These are phyloP conservation scores for Cyclostephanos invisitatus DNA, from an alignment of 108 stramenopile species.

Conservation along the genomic window DNA sequence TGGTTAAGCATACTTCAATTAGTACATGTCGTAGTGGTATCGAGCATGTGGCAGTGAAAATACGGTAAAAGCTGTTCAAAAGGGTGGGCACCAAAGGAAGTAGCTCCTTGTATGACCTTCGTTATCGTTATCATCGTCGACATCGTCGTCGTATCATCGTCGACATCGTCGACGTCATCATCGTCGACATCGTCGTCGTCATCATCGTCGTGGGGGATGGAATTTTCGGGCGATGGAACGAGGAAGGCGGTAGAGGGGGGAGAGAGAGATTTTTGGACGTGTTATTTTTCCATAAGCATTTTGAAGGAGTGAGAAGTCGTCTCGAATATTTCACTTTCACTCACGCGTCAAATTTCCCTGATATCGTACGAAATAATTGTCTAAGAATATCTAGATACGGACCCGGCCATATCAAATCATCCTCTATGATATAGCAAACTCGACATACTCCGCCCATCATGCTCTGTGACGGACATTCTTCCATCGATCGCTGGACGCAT, in stretches of 20 bases:
- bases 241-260: not conserved
- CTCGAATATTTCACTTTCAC: too few species aligned
- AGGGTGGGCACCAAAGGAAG: constrained; percentile 77
- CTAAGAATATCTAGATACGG: constrained; percentile 83
- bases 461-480: not conserved
- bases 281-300: not conserved
- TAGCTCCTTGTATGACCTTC: constrained; percentile 80
- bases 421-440: constrained; percentile 12
- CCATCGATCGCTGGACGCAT: constrained; percentile 68
- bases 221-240: too few species aligned
- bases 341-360: constrained; percentile 90
- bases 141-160: too few species aligned
- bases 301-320: not conserved
- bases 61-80: constrained; percentile 77
- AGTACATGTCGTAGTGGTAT: constrained; percentile 57
- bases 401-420: constrained; percentile 54
- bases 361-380: constrained; percentile 86
- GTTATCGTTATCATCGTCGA: too few species aligned
- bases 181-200: too few species aligned
- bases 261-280: not conserved
- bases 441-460: not conserved
- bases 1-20: constrained; percentile 88
- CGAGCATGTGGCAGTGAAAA: constrained; percentile 57
- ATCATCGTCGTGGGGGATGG: too few species aligned
- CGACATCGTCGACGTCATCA: too few species aligned